Evolutionary conservation across 2,329 filamentous ascomycete species (phyloP).

Genomic region (Aspergillus fructus): DNA sequence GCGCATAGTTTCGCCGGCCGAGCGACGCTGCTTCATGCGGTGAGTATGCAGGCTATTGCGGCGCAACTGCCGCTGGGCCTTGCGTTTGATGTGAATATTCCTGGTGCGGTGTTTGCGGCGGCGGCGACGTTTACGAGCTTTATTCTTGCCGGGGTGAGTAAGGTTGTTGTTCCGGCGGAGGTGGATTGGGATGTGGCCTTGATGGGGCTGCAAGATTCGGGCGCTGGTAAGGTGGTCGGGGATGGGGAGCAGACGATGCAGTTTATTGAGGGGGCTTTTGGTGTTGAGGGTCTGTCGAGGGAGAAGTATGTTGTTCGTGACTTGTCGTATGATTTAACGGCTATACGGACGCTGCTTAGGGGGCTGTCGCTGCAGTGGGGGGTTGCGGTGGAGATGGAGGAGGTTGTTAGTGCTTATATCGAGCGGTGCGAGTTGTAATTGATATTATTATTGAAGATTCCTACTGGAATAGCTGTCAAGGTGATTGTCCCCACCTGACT

Average conservation of each 20-base stretch:
- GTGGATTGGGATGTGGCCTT: not conserved
- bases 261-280: not conserved
- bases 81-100: conserved; percentile 14
- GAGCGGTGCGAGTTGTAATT: conserved; percentile 2
- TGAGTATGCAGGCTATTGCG: conserved; percentile 9
- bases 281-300: not conserved
- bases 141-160: not conserved
- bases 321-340: conserved; percentile 9
- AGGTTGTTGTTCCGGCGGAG: not conserved
- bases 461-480: too few species aligned
- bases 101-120: conserved; percentile 12
- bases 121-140: conserved; percentile 11
- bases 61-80: conserved; percentile 8
- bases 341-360: conserved; percentile 8
- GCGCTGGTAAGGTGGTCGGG: not conserved
- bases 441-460: too few species aligned
- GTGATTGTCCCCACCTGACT: not conserved
- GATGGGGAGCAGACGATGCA: not conserved
- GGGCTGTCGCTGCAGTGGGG: conserved; percentile 11
- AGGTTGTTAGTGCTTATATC: conserved; percentile 12
- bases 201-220: not conserved
- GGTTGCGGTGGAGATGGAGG: conserved; percentile 13
- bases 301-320: conserved; percentile 3
- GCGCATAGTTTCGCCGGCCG: conserved; percentile 6
- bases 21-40: conserved; percentile 11